Evolutionary conservation across 148 eudicot genomes (phyloP).

Genomic region (Oxyria digyna): DNA sequence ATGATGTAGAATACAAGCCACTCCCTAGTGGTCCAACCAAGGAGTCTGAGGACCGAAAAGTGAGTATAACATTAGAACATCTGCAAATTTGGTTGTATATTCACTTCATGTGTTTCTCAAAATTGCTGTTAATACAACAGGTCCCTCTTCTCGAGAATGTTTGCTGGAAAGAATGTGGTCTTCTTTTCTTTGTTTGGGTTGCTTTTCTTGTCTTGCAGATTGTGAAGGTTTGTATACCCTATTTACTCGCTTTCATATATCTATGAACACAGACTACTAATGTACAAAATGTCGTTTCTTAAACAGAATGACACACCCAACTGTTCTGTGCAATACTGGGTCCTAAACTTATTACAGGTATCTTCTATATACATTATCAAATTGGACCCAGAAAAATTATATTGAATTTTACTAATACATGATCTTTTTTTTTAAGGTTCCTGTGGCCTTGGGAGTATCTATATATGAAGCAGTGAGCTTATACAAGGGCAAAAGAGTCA

Average conservation of each 20-base stretch:
- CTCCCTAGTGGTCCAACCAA: slow-evolving; percentile 62
- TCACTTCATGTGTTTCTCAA: slow-evolving; percentile 5
- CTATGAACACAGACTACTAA: slow-evolving; percentile 4
- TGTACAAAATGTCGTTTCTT: neutral
- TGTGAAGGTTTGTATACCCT: slow-evolving; percentile 34
- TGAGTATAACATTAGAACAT: slow-evolving; percentile 12
- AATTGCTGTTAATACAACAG: slow-evolving; percentile 20
- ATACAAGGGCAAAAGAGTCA: slow-evolving; percentile 58
- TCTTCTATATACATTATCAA: neutral
- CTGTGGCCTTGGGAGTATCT: slow-evolving; percentile 60
- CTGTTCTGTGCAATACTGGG: slow-evolving; percentile 64
- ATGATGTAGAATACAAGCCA: slow-evolving; percentile 52
- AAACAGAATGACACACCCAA: slow-evolving; percentile 49
- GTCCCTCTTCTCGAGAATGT: slow-evolving; percentile 53
- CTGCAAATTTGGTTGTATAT: neutral
- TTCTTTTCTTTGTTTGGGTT: slow-evolving; percentile 69
- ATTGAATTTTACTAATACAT: neutral
- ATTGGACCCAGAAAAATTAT: neutral
- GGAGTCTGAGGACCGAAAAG: slow-evolving; percentile 24
- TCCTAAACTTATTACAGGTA: slow-evolving; percentile 76
- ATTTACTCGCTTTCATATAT: neutral
- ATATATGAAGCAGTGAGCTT: slow-evolving; percentile 53
- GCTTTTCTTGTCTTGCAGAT: slow-evolving; percentile 68
- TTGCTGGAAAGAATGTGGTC: slow-evolving; percentile 79
- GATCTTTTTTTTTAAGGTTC: slow-evolving; percentile 23